Base-by-base conservation (phyloP, 2,329 filamentous ascomycete species). In the Ophiostoma perfectum region DNA sequence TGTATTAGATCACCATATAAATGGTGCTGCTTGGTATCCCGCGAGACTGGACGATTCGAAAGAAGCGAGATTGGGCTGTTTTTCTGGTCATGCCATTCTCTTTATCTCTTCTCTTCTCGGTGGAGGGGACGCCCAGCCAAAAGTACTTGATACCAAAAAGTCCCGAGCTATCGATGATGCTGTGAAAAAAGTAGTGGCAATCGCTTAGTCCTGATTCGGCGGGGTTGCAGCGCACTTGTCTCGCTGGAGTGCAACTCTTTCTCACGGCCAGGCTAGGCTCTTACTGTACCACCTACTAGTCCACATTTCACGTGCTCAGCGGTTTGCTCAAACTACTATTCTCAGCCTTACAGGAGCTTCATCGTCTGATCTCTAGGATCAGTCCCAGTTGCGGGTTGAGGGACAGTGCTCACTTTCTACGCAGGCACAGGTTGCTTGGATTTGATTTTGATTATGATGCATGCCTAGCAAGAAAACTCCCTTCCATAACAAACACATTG, bases 181-280 rank as follows among this genome's bases (percentile, higher is more conserved):
- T 42, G 44, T n/a, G 38, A 45, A 67, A 64, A 66, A 64, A 67
- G 52, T 12, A 47, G 52, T 67, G 62, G 60, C 42, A 66, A 52
- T 68, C 44, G 55, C 55, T 45, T 38, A n/a, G 49, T 45, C 36
- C 60, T 70, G 66, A 70, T 70, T 70, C 52, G 67, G 58, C 49
- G 62, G 66, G 36, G 27, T 63, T 18, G 27, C 27, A 2, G 27
- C 27, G 27, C 27, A 27, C 27, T 63, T 66, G 39, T 55, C 39
- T 52, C 49, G 5, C n/a, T 67, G 58, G 39, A n/a, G 14, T 39
- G 4, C 27, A 44, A 39, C 41, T 44, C 16, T 44, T 12, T 44
- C 12, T 44, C 42, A 44, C 42, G 8, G 2, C 8, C 45, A 36
- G 27, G 49, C 49, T 55, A 38, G 55, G 16, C 55, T 60, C 55